A percentile compares a stretch with the other conserved stretches of the same genome.
Conservation (phyloP, 345 rosid genomes). For the Gossypium anomalum region DNA sequence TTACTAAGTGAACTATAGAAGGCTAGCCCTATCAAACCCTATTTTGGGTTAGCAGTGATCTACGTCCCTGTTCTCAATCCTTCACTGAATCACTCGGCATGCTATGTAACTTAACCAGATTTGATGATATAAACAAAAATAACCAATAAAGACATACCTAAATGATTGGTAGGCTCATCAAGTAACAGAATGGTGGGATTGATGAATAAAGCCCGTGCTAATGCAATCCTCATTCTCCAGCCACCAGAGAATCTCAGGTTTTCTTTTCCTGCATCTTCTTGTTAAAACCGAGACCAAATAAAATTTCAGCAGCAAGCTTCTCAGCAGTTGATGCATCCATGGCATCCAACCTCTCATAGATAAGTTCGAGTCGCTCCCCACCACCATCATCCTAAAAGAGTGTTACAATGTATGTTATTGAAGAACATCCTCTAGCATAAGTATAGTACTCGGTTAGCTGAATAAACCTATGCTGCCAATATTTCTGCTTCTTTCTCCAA, state of each 20-base stretch:
- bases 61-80: background rate
- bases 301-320: constrained; percentile 94
- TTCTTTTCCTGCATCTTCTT: constrained; percentile 96
- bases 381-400: constrained; percentile 81
- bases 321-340: constrained; percentile 92
- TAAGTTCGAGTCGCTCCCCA: constrained; percentile 78
- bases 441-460: background rate
- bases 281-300: constrained; percentile 89
- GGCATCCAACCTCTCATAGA: constrained; percentile 96
- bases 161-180: constrained; percentile 97
- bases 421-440: background rate
- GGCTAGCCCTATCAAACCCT: background rate
- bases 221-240: constrained; percentile 99
- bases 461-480: constrained; percentile 57
- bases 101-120: background rate
- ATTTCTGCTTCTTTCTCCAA: constrained; percentile 88
- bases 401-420: background rate
- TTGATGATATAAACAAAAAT: background rate
- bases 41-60: background rate
- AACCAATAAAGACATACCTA: constrained; percentile 43
- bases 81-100: background rate
- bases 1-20: background rate
- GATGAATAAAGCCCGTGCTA: constrained; percentile 90
- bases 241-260: constrained; percentile 94
- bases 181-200: constrained; percentile 91